Base-by-base conservation (phyloP, 495 filamentous ascomycete genomes). In the Chaetomium fimeti region DNA sequence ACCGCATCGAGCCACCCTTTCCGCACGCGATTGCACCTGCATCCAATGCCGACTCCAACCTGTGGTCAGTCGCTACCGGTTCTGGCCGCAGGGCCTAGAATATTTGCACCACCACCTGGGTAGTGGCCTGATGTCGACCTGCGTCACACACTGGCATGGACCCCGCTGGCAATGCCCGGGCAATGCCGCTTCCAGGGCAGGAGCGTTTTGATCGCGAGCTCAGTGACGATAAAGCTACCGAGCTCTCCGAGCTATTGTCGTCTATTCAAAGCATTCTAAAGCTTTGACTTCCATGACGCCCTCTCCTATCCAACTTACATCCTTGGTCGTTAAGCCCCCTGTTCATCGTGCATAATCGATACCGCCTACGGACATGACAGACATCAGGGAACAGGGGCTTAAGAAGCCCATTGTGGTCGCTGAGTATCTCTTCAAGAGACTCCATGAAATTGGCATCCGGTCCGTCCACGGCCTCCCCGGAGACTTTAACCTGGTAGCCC, bases 391-490 rank as follows among this genome's bases (percentile, higher is more conserved):
- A 22, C 67, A 71, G 45, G 71, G 67, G 56, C 75, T 82, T 38
- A 72, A 71, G 62, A 75, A 79, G 67, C 81, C 81, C 60, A 70
- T 83, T 6, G 67, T 79, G 29, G 80, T 84, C 42, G 79, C 79
- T 45, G 79, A 83, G 53, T 92, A 92, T 67, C 82, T 93, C 66
- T 91, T 90, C 72, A 85, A 79, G 15, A 79, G 90, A 16, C 81
- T 93, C 9, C 76, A 82, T 57, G 85, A 93, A 67, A 78, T 91
- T 43, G 89, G 89, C 57, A 81, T 91, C 29, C 77, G 83, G 18
- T 86, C 87, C 24, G 74, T 91, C 63, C 86, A 88, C 67, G 88
- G 88, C 22, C 77, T 91, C 2, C 88, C 88, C n/a, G 90, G 90
- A 0, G 90, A 93, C 73, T 92, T 87, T 76, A 91, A 91, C 69